Evolutionary conservation across 2,329 filamentous ascomycete species (phyloP), one percentile per base, ranked within the genome.

Genomic region (Fusarium sp.): DNA sequence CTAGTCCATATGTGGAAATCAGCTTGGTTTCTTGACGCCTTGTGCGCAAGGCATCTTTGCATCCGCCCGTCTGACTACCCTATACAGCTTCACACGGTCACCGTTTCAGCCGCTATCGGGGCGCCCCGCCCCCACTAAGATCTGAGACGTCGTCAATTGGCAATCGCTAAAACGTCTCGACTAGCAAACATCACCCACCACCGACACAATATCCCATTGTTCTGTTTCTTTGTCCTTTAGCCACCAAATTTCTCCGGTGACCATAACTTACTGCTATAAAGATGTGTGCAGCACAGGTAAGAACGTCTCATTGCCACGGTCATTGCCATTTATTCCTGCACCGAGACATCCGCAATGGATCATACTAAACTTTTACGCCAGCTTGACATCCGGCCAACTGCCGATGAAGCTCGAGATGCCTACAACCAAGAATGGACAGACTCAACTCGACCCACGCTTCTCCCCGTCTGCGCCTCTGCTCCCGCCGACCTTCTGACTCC

Each of bases 401-500:
- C 64, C 56, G 69, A 70, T 56, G 72, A 74, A 65, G 72, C 72
- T 67, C 72, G 72, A 58, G 64, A 73, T 56, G 72, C 72, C 48
- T 66, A 64, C 57, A 68, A 67, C 47, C 67, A 73, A 58, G 61
- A 60, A 48, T 74, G 72, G 70, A 65, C 71, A n/a, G 28, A 65
- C 6, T 35, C 63, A 17, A 72, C 65, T 35, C 67, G 71, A 19
- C 79, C 90, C 15, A 97, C 96, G 74, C 87, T 96, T 65, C 87
- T 97, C 10, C 93, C 94, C 3, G 79, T 97, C 41, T 94, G 90
- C 79, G 90, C 92, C 26, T 92, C 94, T 68, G 93, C 97, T 73
- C 89, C 93, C 7, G 95, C 95, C 73, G 95, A 97, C 79, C 90
- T 98, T 71, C 87, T 98, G 78, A 99, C 95, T 2, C 96, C 96